Percentiles rank a stretch among this genome's conserved stretches.
Evolutionary conservation across 2,329 filamentous ascomycete genomes (phyloP).

Genomic region (Aspergillus fischeri): DNA sequence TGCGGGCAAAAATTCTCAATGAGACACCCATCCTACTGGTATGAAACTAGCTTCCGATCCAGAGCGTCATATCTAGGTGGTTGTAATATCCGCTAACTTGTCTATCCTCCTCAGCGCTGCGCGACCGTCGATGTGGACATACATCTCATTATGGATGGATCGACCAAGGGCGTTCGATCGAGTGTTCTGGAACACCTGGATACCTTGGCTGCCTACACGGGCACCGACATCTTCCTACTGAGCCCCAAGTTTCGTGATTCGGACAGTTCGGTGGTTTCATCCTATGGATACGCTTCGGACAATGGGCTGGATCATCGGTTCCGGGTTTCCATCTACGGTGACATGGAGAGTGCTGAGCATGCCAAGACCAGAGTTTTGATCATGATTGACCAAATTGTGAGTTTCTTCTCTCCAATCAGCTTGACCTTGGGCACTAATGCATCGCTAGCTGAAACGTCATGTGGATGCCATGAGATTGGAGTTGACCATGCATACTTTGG

Average conservation of each 20-base stretch:
- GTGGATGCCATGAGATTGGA: constrained; percentile 81
- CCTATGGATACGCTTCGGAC: constrained; percentile 71
- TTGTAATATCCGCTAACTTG: constrained; percentile 20
- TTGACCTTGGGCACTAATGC: constrained; percentile 13
- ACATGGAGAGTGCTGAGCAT: constrained; percentile 91
- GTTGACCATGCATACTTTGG: constrained; percentile 80
- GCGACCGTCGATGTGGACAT: constrained; percentile 92
- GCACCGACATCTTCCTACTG: constrained; percentile 93
- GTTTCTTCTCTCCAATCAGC: constrained; percentile 14
- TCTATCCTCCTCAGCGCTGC: constrained; percentile 62
- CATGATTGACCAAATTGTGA: constrained; percentile 91
- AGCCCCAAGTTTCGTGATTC: constrained; percentile 81
- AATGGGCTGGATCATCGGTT: constrained; percentile 82
- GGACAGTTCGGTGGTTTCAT: constrained; percentile 69
- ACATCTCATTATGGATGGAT: constrained; percentile 77
- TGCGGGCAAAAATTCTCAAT: constrained; percentile 82
- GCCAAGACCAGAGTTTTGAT: constrained; percentile 94
- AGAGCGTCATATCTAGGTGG: constrained; percentile 15
- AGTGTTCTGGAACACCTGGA: constrained; percentile 81
- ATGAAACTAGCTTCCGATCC: constrained; percentile 39
- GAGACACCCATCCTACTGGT: constrained; percentile 90
- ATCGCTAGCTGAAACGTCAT: constrained; percentile 47
- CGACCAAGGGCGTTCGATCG: constrained; percentile 63
- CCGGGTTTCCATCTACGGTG: constrained; percentile 89
- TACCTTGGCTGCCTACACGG: constrained; percentile 79